Conservation (phyloP, 2,329 filamentous ascomycete species). For the Aquanectria penicillioides region DNA sequence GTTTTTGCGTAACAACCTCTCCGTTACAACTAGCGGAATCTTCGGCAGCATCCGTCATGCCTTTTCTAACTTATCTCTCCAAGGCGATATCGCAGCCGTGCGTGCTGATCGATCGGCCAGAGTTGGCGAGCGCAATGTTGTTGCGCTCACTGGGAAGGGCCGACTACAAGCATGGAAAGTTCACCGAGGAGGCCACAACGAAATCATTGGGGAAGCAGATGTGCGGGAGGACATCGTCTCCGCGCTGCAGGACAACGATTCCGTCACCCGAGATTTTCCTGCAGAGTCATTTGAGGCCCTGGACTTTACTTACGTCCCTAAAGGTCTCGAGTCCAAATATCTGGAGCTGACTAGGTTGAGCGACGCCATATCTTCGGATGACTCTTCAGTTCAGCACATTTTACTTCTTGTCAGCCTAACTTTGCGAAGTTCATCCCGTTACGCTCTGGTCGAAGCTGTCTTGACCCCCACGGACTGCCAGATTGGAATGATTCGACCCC, state of each 20-base stretch:
- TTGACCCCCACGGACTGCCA: constrained; percentile 63
- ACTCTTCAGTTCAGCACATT: constrained; percentile 66
- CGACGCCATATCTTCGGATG: constrained; percentile 59
- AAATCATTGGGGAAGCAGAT: constrained; percentile 77
- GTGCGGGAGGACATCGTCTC: constrained; percentile 70
- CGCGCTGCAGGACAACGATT: constrained; percentile 67
- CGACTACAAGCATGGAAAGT: constrained; percentile 88
- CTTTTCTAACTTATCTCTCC: constrained; percentile 74
- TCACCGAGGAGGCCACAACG: constrained; percentile 86
- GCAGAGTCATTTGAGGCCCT: constrained; percentile 75
- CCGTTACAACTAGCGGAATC: constrained; percentile 70
- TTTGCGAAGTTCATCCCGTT: constrained; percentile 65
- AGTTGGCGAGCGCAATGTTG: constrained; percentile 85
- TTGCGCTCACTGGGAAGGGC: constrained; percentile 81
- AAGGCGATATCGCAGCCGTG: constrained; percentile 83
- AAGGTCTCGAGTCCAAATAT: constrained; percentile 61
- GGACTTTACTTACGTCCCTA: constrained; percentile 79
- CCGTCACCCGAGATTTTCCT: constrained; percentile 58
- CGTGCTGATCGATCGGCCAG: constrained; percentile 76
- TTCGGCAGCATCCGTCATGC: constrained; percentile 84
- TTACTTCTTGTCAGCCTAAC: constrained; percentile 70
- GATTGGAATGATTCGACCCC: constrained; percentile 74
- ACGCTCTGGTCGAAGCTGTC: constrained; percentile 78
- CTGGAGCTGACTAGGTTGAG: constrained; percentile 61
- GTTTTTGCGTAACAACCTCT: constrained; percentile 73